These are phyloP conservation scores for Penicillium macrosclerotiorum DNA, from an alignment of 495 filamentous ascomycete genomes.

Conservation along the genomic window DNA sequence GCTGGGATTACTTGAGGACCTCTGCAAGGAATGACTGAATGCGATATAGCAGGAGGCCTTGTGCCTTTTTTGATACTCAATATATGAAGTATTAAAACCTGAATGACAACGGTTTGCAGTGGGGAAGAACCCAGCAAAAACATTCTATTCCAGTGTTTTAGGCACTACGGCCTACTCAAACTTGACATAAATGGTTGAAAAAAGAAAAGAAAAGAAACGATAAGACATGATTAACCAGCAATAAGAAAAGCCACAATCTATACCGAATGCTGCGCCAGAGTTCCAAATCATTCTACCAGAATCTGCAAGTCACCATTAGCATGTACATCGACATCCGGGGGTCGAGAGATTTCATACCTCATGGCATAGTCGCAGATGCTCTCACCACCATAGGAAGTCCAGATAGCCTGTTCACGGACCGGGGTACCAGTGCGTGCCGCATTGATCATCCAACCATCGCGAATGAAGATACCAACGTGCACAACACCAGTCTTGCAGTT, in stretches of 20 bases:
- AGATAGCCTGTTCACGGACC: conserved; percentile 17
- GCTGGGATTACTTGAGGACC: conserved; percentile 60
- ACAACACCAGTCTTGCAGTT: conserved; percentile 13
- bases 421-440: conserved; percentile 18
- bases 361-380: conserved; percentile 17
- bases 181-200: background rate
- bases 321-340: background rate
- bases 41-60: no score
- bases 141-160: background rate
- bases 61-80: background rate
- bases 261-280: no score
- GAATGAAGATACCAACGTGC: conserved; percentile 18
- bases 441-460: conserved; percentile 17
- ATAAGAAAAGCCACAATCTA: no score
- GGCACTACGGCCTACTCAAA: background rate
- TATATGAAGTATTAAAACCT: background rate
- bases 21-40: conserved; percentile 55
- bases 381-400: conserved; percentile 21
- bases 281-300: conserved; percentile 2
- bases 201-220: background rate
- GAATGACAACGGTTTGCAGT: background rate
- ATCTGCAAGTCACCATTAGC: conserved; percentile 6
- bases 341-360: conserved; percentile 10
- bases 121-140: background rate
- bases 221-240: no score